phyloP scores from a whole-genome alignment of 768 basidiomycete genomes.

The Naganishia randhawae region DNA sequence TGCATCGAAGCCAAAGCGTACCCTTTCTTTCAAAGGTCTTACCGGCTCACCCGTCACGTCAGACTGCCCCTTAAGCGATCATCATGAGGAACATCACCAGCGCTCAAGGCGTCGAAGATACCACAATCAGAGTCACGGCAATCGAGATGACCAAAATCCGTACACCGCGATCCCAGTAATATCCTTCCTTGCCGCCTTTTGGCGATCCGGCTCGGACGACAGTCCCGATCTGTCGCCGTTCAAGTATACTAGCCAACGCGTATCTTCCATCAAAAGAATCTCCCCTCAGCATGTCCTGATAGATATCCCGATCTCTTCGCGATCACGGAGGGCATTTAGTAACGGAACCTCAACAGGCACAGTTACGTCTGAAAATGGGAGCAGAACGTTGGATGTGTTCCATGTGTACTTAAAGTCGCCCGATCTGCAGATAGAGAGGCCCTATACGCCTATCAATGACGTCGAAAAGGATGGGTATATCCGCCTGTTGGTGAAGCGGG shows the following conservation, averaged over 20 bases:
- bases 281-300: conserved; percentile 38
- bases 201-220: conserved; percentile 20
- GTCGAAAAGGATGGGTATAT: conserved; percentile 36
- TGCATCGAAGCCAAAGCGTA: not conserved
- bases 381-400: conserved; percentile 36
- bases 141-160: not conserved
- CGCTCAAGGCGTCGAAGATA: not conserved
- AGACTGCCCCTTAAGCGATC: too few relatives aligned
- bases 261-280: conserved; percentile 31
- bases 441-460: conserved; percentile 48
- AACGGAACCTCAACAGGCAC: not conserved
- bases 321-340: conserved; percentile 32
- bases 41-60: too few relatives aligned
- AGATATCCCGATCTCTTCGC: conserved; percentile 32
- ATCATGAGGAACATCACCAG: not conserved
- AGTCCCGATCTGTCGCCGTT: conserved; percentile 33
- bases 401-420: conserved; percentile 47
- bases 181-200: conserved; percentile 31
- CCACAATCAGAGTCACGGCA: not conserved
- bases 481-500: conserved; percentile 45
- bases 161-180: conserved; percentile 25
- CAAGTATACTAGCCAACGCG: conserved; percentile 38
- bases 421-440: conserved; percentile 47
- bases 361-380: not conserved
- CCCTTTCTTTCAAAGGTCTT: not conserved